phyloP scores from a whole-genome alignment of 768 basidiomycete genomes.

The Tephrocybe sp. region DNA sequence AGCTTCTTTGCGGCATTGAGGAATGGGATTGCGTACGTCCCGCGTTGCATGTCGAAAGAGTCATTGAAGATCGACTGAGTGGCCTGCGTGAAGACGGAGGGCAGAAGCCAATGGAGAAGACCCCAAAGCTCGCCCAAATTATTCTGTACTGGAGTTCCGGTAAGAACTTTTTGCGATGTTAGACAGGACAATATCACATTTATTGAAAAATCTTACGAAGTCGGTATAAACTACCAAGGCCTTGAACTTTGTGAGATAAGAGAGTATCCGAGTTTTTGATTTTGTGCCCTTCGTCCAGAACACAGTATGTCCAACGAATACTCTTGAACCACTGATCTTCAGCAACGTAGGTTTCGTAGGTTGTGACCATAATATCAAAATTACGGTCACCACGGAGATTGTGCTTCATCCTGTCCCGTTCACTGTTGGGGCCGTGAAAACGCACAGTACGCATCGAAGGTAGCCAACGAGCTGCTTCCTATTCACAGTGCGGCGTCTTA shows the following conservation, averaged over 20 bases:
- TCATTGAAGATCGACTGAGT: constrained; percentile 48
- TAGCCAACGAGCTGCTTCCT: constrained; percentile 56
- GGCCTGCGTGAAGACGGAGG: constrained; percentile 45
- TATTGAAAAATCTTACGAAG: constrained; percentile 36
- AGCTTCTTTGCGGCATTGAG: constrained; percentile 47
- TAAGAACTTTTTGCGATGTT: no score
- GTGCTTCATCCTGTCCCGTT: constrained; percentile 55
- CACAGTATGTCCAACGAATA: constrained; percentile 54
- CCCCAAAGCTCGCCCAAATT: constrained; percentile 58
- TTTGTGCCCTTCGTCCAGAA: constrained; percentile 67
- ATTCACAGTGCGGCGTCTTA: neutral
- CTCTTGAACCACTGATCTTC: constrained; percentile 62
- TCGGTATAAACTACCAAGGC: constrained; percentile 54
- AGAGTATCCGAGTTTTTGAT: constrained; percentile 68
- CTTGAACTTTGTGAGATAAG: constrained; percentile 49
- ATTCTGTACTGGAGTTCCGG: constrained; percentile 74
- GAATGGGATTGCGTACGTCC: constrained; percentile 48
- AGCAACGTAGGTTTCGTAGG: constrained; percentile 62
- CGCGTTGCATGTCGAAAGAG: constrained; percentile 52
- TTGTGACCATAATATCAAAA: constrained; percentile 61
- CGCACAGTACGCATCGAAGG: constrained; percentile 52
- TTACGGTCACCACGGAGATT: constrained; percentile 38
- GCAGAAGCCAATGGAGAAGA: constrained; percentile 55
- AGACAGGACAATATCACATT: no score
- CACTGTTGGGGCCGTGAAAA: constrained; percentile 55